phyloP scores from a whole-genome alignment of 2,329 filamentous ascomycete genomes.

The Aspergillus clavatus region DNA sequence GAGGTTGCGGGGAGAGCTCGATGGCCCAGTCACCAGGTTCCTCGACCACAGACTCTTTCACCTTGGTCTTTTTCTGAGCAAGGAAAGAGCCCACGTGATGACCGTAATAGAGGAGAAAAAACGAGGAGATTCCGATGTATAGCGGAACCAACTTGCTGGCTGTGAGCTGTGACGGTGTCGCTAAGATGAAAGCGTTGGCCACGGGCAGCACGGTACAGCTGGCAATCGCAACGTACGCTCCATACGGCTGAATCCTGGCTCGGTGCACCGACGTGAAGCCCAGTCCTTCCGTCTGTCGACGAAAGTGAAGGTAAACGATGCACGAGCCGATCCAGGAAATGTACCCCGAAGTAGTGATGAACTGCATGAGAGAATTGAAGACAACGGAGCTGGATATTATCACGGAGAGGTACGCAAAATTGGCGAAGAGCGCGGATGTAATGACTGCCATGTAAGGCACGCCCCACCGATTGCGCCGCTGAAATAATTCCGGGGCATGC shows the following conservation, averaged over 20 bases:
- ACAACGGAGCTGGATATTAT: constrained; percentile 53
- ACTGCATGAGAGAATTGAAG: constrained; percentile 67
- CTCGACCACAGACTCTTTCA: constrained; percentile 49
- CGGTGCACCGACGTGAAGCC: constrained; percentile 46
- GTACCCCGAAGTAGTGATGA: constrained; percentile 62
- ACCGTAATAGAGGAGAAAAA: constrained; percentile 50
- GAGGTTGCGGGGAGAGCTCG: neutral
- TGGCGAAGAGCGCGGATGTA: constrained; percentile 53
- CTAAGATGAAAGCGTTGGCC: constrained; percentile 68
- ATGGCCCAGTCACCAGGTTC: neutral
- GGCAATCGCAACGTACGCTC: constrained; percentile 57
- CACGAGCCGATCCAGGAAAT: constrained; percentile 64
- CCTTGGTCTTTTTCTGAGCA: constrained; percentile 47
- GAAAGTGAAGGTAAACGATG: constrained; percentile 54
- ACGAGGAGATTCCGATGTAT: constrained; percentile 60
- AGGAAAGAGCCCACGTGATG: constrained; percentile 35
- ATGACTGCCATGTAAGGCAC: constrained; percentile 59
- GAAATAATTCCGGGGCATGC: constrained; percentile 57
- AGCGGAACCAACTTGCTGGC: constrained; percentile 57
- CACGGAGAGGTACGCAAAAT: constrained; percentile 65
- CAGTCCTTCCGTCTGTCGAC: constrained; percentile 41
- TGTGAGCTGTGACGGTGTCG: constrained; percentile 58
- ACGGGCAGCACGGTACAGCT: constrained; percentile 55
- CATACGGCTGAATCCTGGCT: constrained; percentile 58
- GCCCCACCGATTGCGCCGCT: constrained; percentile 54